Base-by-base conservation (phyloP, 331 rosid species). In the Acacia pycnantha region DNA sequence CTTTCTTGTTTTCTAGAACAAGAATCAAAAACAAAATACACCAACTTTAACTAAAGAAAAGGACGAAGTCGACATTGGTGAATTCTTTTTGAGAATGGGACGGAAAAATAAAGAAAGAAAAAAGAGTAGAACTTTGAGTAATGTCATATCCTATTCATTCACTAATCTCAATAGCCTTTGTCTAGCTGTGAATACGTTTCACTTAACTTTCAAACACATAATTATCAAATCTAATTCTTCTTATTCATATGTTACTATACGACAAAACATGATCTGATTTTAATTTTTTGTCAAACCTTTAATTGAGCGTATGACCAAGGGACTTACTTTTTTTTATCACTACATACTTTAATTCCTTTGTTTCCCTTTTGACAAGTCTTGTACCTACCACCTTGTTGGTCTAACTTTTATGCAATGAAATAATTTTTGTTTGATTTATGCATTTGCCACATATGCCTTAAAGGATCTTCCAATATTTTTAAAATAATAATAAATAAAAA, bases 61-160 rank as follows among this genome's bases (percentile, higher is more conserved):
- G 27, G 26, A 54, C 11, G 62, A 54, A 54, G 62, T 54, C 4
- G 62, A 21, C 1, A 21, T 54, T 21, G 11, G 29, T 22, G 31
- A 58, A 58, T 56, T 58, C 31, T 22, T 73, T 73, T 71, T 48
- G n/a, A 26, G 9, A 50, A 69, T 65, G 22, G 77, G 53, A 5
- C n/a, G 4, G 2, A 7, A 0, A 4, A 50, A 15, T 1, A 48
- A 18, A 50, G 16, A 46, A 46, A 3, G 2, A 46, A 46, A 74
- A 48, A 40, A 44, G 76, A 70, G 18, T 11, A 53, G 46, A 65
- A 74, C 83, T 73, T 77, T 54, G 40, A 56, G 35, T 71, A 2
- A 8, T 81, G 80, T 74, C 80, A 35, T 56, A 22, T 43, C 22
- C 44, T 62, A 81, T 21, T 54, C 31, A 35, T 54, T 70, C 56